phyloP scores from a whole-genome alignment of 176 grass and related monocot genomes.

The Aegilops longissima region DNA sequence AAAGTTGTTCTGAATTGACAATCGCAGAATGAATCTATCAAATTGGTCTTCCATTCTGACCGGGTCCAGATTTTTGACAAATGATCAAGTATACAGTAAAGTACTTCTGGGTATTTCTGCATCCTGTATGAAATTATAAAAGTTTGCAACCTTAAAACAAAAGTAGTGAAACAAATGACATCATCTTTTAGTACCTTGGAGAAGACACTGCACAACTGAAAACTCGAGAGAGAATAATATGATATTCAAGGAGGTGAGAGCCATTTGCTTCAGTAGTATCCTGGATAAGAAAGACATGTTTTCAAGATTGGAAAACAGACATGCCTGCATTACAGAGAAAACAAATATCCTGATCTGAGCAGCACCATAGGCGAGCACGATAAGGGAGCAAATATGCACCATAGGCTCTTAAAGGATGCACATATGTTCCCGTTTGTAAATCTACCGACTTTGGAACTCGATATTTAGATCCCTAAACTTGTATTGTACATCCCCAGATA shows the following conservation, averaged over 20 bases:
- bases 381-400: background rate
- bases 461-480: background rate
- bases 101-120: background rate
- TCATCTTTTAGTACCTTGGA: background rate
- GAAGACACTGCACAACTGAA: background rate
- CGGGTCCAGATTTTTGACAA: background rate
- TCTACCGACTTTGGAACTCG: background rate
- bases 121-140: background rate
- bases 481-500: background rate
- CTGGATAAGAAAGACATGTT: background rate
- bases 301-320: background rate
- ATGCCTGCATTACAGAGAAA: background rate
- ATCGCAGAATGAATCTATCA: background rate
- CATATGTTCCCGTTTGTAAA: background rate
- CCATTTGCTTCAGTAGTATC: background rate
- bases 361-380: background rate
- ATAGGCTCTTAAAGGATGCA: background rate
- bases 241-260: background rate
- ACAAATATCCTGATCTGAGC: background rate
- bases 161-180: background rate
- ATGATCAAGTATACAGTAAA: background rate
- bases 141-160: background rate
- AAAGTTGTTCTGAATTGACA: background rate
- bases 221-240: background rate
- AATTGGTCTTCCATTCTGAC: background rate